A percentile compares a stretch with the other conserved stretches of the same genome.
phyloP scores from a whole-genome alignment of 345 rosid genomes.

The Lenwebbia sp. region DNA sequence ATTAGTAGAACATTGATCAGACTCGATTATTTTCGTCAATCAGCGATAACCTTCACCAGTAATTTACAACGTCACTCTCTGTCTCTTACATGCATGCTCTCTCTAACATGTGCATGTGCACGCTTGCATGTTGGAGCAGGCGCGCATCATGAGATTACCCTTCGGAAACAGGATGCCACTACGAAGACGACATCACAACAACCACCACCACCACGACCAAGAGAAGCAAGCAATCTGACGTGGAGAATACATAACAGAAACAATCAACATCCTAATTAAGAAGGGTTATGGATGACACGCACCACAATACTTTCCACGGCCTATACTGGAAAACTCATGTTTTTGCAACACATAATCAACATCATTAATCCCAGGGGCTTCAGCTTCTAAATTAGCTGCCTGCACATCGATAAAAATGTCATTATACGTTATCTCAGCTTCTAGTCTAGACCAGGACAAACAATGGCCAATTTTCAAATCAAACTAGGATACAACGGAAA shows the following conservation, averaged over 20 bases:
- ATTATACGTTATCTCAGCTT: not conserved
- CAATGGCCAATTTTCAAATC: not conserved
- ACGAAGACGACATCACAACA: not conserved
- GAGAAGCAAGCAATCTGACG: not conserved
- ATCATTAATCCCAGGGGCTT: slow-evolving; percentile 54
- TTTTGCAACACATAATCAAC: slow-evolving; percentile 55
- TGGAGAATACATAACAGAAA: not conserved
- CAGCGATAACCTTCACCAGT: not conserved
- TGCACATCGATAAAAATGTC: slow-evolving; percentile 14
- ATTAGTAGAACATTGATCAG: not conserved
- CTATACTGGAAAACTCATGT: slow-evolving; percentile 60
- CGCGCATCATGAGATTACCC: not conserved
- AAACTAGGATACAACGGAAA: not conserved
- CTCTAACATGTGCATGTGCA: not conserved
- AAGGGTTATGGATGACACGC: not conserved
- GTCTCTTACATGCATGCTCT: not conserved
- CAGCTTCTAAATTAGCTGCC: slow-evolving; percentile 86
- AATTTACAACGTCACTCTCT: not conserved
- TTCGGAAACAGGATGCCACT: not conserved
- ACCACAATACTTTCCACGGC: slow-evolving; percentile 84
- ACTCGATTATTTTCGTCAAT: not conserved
- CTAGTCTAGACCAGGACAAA: not conserved
- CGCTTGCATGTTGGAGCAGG: not conserved
- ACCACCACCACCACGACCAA: not conserved
- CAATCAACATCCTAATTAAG: not conserved